Conservation (phyloP, 108 stramenopile species). For the Cyclotella cryptica region DNA sequence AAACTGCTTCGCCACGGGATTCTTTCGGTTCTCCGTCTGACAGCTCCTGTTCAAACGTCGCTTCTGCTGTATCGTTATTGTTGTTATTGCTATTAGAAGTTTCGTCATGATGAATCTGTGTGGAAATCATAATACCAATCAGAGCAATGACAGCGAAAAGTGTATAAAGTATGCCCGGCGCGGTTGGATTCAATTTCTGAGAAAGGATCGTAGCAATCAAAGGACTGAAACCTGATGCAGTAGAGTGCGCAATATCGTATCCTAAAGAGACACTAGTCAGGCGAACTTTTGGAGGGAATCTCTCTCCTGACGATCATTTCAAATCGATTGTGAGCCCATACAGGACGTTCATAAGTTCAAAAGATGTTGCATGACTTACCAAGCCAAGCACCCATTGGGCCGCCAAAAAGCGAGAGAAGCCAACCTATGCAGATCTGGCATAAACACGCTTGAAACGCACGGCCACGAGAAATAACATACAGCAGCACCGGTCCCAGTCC, state of each 20-base stretch:
- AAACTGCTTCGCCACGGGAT: too few relatives aligned
- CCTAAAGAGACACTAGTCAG: slow-evolving; percentile 69
- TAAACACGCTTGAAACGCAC: slow-evolving; percentile 42
- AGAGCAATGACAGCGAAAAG: slow-evolving; percentile 39
- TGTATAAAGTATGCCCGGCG: slow-evolving; percentile 63
- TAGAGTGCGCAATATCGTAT: slow-evolving; percentile 67
- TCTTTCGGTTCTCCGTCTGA: too few relatives aligned
- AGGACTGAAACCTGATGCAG: slow-evolving; percentile 68
- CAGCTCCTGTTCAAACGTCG: not conserved
- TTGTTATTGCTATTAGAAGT: not conserved
- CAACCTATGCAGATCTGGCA: slow-evolving; percentile 65
- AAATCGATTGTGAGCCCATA: not conserved
- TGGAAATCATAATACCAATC: slow-evolving; percentile 31
- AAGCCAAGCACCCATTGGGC: slow-evolving; percentile 69
- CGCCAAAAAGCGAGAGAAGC: slow-evolving; percentile 62
- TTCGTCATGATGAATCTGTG: slow-evolving; percentile 29
- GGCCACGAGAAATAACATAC: slow-evolving; percentile 58
- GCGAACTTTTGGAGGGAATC: slow-evolving; percentile 64
- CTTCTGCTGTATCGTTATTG: not conserved
- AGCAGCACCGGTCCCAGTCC: slow-evolving; percentile 55
- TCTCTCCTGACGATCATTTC: slow-evolving; percentile 35
- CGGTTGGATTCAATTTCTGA: slow-evolving; percentile 27
- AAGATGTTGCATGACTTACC: slow-evolving; percentile 3
- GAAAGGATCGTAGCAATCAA: slow-evolving; percentile 67
- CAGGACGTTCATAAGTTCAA: too few relatives aligned